These are phyloP conservation scores for Kluyveromyces nonfermentans DNA, from an alignment of 805 yeast genomes.

Conservation along the genomic window DNA sequence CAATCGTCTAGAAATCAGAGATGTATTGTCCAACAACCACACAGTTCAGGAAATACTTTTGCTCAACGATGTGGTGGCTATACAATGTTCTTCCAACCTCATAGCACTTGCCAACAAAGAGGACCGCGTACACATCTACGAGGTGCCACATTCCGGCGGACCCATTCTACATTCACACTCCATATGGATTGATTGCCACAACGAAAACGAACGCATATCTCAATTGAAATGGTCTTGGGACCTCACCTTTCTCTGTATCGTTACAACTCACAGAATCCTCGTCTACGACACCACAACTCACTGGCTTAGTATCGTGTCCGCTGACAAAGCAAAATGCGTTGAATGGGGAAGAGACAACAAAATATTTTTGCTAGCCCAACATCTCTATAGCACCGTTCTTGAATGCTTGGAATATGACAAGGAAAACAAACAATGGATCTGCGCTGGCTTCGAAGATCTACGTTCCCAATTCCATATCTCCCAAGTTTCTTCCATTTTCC, in stretches of 20 bases:
- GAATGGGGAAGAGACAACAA: background rate
- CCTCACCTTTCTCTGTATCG: background rate
- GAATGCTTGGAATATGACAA: background rate
- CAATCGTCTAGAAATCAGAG: background rate
- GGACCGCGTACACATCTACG: background rate
- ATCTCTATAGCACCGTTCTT: constrained; percentile 2
- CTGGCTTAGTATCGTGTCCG: constrained; percentile 1
- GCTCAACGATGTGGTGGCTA: background rate
- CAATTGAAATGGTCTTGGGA: background rate
- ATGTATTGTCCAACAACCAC: background rate
- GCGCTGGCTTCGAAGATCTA: constrained; percentile 3
- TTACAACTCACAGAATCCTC: background rate
- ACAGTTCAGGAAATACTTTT: background rate
- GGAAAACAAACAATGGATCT: constrained; percentile 3
- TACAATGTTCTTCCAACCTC: background rate
- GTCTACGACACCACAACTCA: constrained; percentile 1
- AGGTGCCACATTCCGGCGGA: background rate
- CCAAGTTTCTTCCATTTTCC: background rate
- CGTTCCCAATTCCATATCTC: constrained; percentile 1
- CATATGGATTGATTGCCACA: background rate
- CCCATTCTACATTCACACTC: background rate
- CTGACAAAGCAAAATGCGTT: background rate
- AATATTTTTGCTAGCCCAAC: constrained; percentile 1
- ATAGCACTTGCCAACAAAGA: background rate
- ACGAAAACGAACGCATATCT: background rate